Evolutionary conservation across 352 stramenopile species (phyloP), one percentile per base, ranked within the genome.

Genomic region (Phytophthora pluvialis): DNA sequence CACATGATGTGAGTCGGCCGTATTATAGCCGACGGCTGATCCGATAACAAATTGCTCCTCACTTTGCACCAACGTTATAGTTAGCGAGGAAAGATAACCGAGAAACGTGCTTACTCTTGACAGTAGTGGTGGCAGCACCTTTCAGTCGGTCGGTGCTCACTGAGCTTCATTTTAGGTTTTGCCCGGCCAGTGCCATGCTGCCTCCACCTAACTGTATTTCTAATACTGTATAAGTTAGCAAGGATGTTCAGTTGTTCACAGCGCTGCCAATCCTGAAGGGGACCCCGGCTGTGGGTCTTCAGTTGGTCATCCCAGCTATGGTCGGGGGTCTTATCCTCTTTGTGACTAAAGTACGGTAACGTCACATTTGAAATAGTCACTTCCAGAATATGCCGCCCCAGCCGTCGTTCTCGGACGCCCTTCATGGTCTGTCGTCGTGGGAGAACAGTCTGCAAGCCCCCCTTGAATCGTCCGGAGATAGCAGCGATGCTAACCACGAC

Each of bases 121-220:
- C n/a, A n/a, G n/a, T n/a, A n/a, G n/a, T n/a, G n/a, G n/a, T n/a
- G n/a, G n/a, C n/a, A n/a, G n/a, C n/a, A n/a, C n/a, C n/a, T n/a
- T n/a, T n/a, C n/a, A n/a, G n/a, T n/a, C n/a, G n/a, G n/a, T n/a
- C n/a, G n/a, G n/a, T n/a, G n/a, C n/a, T n/a, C n/a, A n/a, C n/a
- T n/a, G n/a, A n/a, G n/a, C n/a, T n/a, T 55, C 47, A 55, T 33
- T 55, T 25, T 32, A 55, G 16, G 10, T 55, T 55, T 55, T 31
- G n/a, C 29, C n/a, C 16, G 32, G 18, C 9, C n/a, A n/a, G n/a
- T n/a, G n/a, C n/a, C n/a, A n/a, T n/a, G n/a, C n/a, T n/a, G n/a
- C n/a, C n/a, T n/a, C n/a, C n/a, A n/a, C n/a, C n/a, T n/a, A n/a
- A n/a, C n/a, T n/a, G n/a, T n/a, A n/a, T n/a, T n/a, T n/a, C n/a